Evolutionary conservation across 352 stramenopile species (phyloP).

Genomic region (Phytophthora idaei): DNA sequence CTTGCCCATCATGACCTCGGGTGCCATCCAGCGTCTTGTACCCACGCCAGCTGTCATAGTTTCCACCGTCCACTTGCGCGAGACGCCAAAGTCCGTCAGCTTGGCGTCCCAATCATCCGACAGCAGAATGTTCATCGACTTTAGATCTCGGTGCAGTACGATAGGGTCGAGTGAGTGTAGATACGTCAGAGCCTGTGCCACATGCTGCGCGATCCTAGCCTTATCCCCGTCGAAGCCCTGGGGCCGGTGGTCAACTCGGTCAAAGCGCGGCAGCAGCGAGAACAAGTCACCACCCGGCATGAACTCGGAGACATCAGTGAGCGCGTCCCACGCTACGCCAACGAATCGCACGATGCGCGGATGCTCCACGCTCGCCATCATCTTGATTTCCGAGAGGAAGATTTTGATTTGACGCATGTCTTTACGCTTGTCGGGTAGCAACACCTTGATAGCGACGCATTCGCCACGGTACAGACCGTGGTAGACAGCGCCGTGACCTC

Average conservation of each 20-base stretch:
- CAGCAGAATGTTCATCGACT: slow-evolving; percentile 67
- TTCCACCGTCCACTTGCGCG: slow-evolving; percentile 40
- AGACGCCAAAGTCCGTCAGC: slow-evolving; percentile 64
- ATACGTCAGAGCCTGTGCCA: slow-evolving; percentile 55
- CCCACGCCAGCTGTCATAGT: slow-evolving; percentile 56
- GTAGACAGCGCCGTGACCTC: slow-evolving; percentile 57
- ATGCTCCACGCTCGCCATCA: slow-evolving; percentile 66
- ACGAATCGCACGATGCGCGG: slow-evolving; percentile 64
- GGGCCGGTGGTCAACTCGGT: slow-evolving; percentile 33
- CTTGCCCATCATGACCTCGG: slow-evolving; percentile 58
- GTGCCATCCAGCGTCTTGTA: slow-evolving; percentile 53
- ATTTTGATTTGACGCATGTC: slow-evolving; percentile 56
- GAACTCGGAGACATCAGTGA: slow-evolving; percentile 60
- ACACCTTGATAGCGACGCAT: slow-evolving; percentile 63
- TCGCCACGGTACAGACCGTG: slow-evolving; percentile 47
- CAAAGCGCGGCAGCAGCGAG: slow-evolving; percentile 39
- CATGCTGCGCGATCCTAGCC: slow-evolving; percentile 43
- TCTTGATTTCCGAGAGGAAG: slow-evolving; percentile 60
- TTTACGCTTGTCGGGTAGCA: slow-evolving; percentile 40
- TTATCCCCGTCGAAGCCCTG: slow-evolving; percentile 51
- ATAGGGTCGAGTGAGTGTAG: slow-evolving; percentile 52
- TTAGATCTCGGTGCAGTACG: slow-evolving; percentile 60
- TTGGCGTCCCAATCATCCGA: slow-evolving; percentile 41
- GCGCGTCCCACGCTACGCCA: slow-evolving; percentile 57
- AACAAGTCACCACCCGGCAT: slow-evolving; percentile 58